A percentile compares a stretch with the other conserved stretches of the same genome.
Conservation (phyloP, 2,329 filamentous ascomycete species). For the Colletotrichum sp. region DNA sequence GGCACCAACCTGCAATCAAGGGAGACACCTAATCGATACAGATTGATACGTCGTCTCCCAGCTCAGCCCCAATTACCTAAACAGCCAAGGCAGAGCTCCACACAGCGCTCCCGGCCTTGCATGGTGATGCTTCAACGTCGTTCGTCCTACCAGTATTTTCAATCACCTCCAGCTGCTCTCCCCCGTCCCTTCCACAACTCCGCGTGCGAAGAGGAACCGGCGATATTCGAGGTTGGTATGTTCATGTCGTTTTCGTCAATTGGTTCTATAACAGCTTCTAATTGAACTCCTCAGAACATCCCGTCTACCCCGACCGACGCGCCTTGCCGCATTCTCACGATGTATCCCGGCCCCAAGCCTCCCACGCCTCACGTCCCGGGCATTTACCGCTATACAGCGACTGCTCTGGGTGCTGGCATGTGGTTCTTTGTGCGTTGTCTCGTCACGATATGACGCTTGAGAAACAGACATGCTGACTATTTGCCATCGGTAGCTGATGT, state of each 20-base stretch:
- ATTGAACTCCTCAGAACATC: neutral
- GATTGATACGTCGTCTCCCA: neutral
- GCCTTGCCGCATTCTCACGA: neutral
- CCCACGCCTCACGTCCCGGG: conserved; percentile 55
- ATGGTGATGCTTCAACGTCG: neutral
- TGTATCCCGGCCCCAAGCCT: conserved; percentile 35
- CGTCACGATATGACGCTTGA: neutral
- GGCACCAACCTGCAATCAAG: neutral
- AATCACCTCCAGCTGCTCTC: neutral
- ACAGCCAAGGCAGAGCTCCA: neutral
- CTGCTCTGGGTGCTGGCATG: conserved; percentile 91
- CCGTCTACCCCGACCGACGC: neutral
- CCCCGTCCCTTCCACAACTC: neutral
- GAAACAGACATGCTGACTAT: conserved; percentile 13
- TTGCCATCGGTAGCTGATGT: conserved; percentile 74
- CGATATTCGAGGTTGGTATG: neutral
- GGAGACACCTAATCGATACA: neutral
- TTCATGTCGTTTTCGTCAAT: neutral
- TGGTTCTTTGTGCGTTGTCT: conserved; percentile 91
- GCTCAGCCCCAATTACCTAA: conserved; percentile 9
- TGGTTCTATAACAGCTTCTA: neutral
- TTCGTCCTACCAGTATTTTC: neutral
- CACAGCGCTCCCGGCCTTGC: neutral
- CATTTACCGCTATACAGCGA: conserved; percentile 85
- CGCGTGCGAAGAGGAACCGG: neutral